Conservation (phyloP, 352 stramenopile species). For the Phytophthora aleatoria region DNA sequence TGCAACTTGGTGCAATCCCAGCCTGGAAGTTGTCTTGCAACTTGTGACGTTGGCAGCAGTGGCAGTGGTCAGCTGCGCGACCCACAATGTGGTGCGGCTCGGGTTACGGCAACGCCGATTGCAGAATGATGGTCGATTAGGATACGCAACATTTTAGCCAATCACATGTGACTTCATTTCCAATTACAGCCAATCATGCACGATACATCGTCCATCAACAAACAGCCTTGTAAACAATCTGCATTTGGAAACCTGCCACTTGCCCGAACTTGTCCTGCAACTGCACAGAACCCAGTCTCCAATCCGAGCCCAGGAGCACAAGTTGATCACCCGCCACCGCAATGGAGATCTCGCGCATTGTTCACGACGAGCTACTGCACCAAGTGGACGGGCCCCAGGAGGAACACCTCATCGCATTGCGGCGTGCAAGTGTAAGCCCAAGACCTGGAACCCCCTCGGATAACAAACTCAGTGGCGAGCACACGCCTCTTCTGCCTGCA, state of each 20-base stretch:
- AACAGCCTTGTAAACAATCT: constrained; percentile 9
- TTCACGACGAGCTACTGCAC: constrained; percentile 60
- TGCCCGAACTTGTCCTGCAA: neutral
- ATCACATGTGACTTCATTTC: neutral
- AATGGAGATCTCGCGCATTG: constrained; percentile 55
- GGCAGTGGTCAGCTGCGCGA: constrained; percentile 20
- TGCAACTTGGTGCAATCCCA: too few species aligned
- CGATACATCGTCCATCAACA: constrained; percentile 4
- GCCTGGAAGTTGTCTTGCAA: too few species aligned
- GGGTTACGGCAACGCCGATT: constrained; percentile 5
- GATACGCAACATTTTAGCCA: constrained; percentile 1
- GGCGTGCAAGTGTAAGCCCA: constrained; percentile 22
- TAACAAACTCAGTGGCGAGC: constrained; percentile 12
- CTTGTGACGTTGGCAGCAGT: constrained; percentile 10
- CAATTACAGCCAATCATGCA: neutral
- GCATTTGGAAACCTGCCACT: neutral
- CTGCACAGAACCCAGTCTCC: constrained; percentile 11
- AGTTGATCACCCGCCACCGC: constrained; percentile 4
- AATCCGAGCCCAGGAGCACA: constrained; percentile 13
- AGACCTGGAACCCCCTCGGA: constrained; percentile 4
- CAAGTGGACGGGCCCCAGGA: constrained; percentile 51
- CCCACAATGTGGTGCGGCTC: constrained; percentile 2
- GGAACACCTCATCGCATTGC: constrained; percentile 31
- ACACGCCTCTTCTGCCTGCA: constrained; percentile 35
- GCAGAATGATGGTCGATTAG: constrained; percentile 13